Conservation (phyloP, 768 basidiomycete genomes). For the Hysterangium stoloniferum region DNA sequence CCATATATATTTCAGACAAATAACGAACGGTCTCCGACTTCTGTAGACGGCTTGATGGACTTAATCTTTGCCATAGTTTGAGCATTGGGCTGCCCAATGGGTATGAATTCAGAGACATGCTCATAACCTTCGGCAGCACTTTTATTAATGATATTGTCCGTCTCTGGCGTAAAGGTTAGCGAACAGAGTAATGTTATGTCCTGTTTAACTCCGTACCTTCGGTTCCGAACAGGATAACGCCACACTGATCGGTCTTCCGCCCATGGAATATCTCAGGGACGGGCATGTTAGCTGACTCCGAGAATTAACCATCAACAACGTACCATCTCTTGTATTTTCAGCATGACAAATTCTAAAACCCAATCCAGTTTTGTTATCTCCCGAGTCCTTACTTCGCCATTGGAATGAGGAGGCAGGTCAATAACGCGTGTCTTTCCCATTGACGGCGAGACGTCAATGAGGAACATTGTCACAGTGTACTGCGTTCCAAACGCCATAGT, state of each 20-base stretch:
- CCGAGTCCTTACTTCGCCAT: constrained; percentile 40
- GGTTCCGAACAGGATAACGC: constrained; percentile 83
- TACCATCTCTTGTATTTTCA: constrained; percentile 91
- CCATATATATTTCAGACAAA: background rate
- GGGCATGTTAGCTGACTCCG: background rate
- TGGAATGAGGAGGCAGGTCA: constrained; percentile 43
- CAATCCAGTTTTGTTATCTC: constrained; percentile 76
- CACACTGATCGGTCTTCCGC: constrained; percentile 90
- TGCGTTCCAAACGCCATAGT: too few species aligned
- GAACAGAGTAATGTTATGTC: background rate
- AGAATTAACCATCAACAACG: constrained; percentile 6
- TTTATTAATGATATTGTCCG: constrained; percentile 54
- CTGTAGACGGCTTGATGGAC: constrained; percentile 45
- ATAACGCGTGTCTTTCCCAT: constrained; percentile 66
- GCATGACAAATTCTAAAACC: constrained; percentile 78
- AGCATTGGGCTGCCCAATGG: constrained; percentile 58
- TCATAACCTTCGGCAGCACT: constrained; percentile 67
- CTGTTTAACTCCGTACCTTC: constrained; percentile 45
- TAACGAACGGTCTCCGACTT: constrained; percentile 58
- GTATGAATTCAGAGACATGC: constrained; percentile 61
- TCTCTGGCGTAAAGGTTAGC: constrained; percentile 35
- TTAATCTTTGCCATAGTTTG: constrained; percentile 60
- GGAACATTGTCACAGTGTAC: constrained; percentile 85
- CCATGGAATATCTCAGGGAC: constrained; percentile 74
- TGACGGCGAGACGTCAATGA: constrained; percentile 80